These are phyloP conservation scores for Russula sp. DNA, from an alignment of 768 basidiomycete species.

Conservation along the genomic window DNA sequence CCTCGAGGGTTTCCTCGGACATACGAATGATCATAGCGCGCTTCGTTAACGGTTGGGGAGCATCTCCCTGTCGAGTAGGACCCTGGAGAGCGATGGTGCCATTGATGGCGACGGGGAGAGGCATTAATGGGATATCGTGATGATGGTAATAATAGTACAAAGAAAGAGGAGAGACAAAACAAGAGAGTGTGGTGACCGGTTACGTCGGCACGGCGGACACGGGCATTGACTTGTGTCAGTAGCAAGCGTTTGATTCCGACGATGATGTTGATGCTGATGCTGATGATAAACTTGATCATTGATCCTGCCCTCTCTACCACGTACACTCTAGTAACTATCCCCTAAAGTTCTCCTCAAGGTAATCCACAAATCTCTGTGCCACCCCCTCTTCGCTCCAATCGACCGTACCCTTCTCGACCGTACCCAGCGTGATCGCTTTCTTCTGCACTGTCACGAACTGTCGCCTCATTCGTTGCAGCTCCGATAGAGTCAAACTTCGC, in stretches of 20 bases:
- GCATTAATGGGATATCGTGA: conserved; percentile 46
- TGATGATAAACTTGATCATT: neutral
- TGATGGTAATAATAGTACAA: conserved; percentile 11
- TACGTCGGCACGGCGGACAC: conserved; percentile 2
- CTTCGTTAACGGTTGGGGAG: conserved; percentile 59
- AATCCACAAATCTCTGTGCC: conserved; percentile 63
- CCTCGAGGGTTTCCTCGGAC: conserved; percentile 68
- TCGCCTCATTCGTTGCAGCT: conserved; percentile 84
- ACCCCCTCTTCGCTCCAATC: conserved; percentile 76
- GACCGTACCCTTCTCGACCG: conserved; percentile 70
- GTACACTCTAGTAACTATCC: neutral
- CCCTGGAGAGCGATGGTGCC: conserved; percentile 57
- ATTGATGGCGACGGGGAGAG: conserved; percentile 51
- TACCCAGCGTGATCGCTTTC: conserved; percentile 81
- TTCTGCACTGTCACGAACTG: conserved; percentile 91
- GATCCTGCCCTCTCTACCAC: too few species aligned
- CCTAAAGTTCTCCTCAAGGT: conserved; percentile 68
- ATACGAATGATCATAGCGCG: conserved; percentile 74
- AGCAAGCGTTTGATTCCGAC: neutral
- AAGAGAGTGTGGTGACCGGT: neutral
- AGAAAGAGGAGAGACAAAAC: neutral
- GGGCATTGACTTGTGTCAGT: neutral
- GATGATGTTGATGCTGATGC: neutral
- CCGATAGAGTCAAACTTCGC: conserved; percentile 74
- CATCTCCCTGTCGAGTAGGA: conserved; percentile 53